Percentiles rank a stretch among this genome's conserved stretches.
phyloP scores from a whole-genome alignment of 2,329 filamentous ascomycete genomes.

The Paracorniculantispora psalliotae region DNA sequence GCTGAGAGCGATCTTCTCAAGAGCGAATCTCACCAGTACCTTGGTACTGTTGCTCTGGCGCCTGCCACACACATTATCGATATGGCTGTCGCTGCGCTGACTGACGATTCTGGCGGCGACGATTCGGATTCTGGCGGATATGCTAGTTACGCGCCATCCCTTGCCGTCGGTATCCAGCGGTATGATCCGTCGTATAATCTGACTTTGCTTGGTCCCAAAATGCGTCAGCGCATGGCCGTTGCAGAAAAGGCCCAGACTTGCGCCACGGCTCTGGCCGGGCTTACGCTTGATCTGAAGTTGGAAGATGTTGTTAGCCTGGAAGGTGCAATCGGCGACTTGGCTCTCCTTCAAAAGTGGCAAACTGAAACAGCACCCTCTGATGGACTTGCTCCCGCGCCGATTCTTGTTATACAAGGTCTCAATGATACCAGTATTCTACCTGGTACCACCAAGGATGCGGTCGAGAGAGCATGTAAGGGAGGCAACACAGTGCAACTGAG shows the following conservation, averaged over 20 bases:
- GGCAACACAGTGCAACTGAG: slow-evolving; percentile 11
- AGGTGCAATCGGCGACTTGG: background rate
- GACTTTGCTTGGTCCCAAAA: background rate
- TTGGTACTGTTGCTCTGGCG: slow-evolving; percentile 17
- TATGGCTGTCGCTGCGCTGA: slow-evolving; percentile 5
- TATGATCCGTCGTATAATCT: slow-evolving; percentile 3
- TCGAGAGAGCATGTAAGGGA: background rate
- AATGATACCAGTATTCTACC: slow-evolving; percentile 11
- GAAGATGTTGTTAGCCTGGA: background rate
- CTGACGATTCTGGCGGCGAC: background rate
- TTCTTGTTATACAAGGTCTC: slow-evolving; percentile 11
- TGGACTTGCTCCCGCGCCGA: background rate
- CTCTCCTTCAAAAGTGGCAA: background rate
- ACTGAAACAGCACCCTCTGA: background rate
- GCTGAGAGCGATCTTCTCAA: slow-evolving; percentile 15
- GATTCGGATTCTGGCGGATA: background rate
- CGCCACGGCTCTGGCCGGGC: background rate
- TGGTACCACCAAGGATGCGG: background rate
- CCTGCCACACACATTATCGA: slow-evolving; percentile 14
- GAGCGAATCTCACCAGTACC: slow-evolving; percentile 13
- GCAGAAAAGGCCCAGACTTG: slow-evolving; percentile 12
- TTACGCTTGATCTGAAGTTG: background rate
- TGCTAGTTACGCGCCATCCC: slow-evolving; percentile 10
- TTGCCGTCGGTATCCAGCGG: slow-evolving; percentile 10
- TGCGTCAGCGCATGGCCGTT: slow-evolving; percentile 9